Evolutionary conservation across 1,139 yeast species (phyloP).

Genomic region (Yamadazyma triangularis): DNA sequence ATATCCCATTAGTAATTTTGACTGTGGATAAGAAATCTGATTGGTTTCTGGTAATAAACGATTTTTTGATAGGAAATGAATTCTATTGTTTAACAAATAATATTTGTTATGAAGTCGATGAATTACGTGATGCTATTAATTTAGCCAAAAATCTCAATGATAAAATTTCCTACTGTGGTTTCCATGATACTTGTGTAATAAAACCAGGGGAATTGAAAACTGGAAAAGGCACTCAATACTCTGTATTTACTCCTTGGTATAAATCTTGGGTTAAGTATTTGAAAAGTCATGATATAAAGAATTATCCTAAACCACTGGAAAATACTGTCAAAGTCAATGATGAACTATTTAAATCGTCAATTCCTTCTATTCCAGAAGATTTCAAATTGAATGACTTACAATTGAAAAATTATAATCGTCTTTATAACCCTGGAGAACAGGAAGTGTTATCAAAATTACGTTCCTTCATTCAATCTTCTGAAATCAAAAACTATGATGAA

Average conservation of each 20-base stretch:
- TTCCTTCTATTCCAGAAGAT: conserved; percentile 9
- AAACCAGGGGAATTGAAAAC: conserved; percentile 40
- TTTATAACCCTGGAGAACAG: conserved; percentile 34
- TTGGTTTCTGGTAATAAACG: conserved; percentile 16
- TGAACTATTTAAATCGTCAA: background rate
- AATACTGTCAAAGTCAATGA: conserved; percentile 65
- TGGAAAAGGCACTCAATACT: conserved; percentile 41
- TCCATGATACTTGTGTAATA: conserved; percentile 47
- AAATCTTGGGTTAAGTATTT: conserved; percentile 32
- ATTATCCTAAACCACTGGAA: conserved; percentile 9
- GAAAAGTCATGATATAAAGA: conserved; percentile 3
- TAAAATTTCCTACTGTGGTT: conserved; percentile 19
- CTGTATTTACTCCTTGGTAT: conserved; percentile 53
- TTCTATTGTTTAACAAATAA: conserved; percentile 35
- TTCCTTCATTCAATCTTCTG: conserved; percentile 21
- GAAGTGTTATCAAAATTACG: conserved; percentile 28
- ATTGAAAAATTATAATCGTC: conserved; percentile 7
- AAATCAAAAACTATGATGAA: conserved; percentile 26
- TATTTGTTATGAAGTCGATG: conserved; percentile 50
- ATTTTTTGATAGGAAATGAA: conserved; percentile 19
- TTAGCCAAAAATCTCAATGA: conserved; percentile 10
- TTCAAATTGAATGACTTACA: conserved; percentile 6
- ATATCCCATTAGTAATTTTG: conserved; percentile 39
- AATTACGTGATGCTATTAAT: conserved; percentile 32
- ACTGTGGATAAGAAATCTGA: conserved; percentile 23